A percentile compares a stretch with the other conserved stretches of the same genome.
phyloP scores from a whole-genome alignment of 805 yeast species.

The Blastobotrys chiropterorum region DNA sequence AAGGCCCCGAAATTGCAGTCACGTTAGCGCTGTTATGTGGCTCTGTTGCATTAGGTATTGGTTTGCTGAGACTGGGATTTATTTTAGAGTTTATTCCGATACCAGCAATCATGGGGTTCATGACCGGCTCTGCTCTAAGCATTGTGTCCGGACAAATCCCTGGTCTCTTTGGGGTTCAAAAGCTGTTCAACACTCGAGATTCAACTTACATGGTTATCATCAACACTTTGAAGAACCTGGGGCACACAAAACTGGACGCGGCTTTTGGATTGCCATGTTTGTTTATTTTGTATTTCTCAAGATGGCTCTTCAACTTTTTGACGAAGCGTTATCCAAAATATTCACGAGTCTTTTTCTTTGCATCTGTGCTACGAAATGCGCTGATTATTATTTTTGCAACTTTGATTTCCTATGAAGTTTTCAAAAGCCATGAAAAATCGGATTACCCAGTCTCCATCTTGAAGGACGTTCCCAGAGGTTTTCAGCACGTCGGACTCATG shows the following conservation, averaged over 20 bases:
- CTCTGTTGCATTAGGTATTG: conserved; percentile 74
- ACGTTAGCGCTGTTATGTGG: conserved; percentile 78
- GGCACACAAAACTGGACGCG: conserved; percentile 67
- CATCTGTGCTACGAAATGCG: conserved; percentile 74
- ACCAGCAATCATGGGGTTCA: conserved; percentile 91
- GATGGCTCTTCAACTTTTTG: conserved; percentile 52
- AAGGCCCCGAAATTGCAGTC: conserved; percentile 73
- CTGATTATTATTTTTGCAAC: conserved; percentile 77
- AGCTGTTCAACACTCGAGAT: conserved; percentile 61
- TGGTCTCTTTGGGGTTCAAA: conserved; percentile 66
- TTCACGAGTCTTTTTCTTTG: conserved; percentile 57
- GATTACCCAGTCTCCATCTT: conserved; percentile 51
- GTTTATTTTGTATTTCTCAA: conserved; percentile 66
- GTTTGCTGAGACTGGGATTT: conserved; percentile 79
- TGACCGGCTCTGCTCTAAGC: conserved; percentile 88
- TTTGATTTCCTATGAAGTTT: conserved; percentile 71
- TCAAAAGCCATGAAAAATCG: conserved; percentile 42
- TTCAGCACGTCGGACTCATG: conserved; percentile 70
- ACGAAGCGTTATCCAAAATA: conserved; percentile 59
- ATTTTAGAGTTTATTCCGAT: conserved; percentile 80
- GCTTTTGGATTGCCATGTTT: conserved; percentile 81
- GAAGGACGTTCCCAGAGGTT: conserved; percentile 79
- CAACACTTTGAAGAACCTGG: conserved; percentile 64
- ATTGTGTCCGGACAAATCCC: conserved; percentile 86
- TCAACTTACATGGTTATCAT: conserved; percentile 67